Evolutionary conservation across 1,139 yeast genomes (phyloP), one percentile per base, ranked within the genome.

Genomic region (Zygoascus meyerae): DNA sequence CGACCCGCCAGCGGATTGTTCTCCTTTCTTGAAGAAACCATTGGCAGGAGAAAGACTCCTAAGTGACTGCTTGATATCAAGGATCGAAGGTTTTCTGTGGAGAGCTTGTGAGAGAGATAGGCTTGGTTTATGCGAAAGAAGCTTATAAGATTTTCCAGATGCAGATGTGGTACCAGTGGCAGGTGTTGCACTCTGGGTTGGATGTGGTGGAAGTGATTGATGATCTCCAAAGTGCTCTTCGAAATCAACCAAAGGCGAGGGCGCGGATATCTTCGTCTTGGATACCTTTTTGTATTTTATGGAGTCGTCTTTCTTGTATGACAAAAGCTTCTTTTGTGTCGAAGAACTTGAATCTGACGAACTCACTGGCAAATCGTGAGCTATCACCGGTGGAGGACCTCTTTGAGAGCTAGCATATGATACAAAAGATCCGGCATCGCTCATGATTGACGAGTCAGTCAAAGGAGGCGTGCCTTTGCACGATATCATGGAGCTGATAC

Each of bases 231-330:
- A 58, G 11, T 53, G 57, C 12, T 52, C 53, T 10, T 56, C 53
- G n/a, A 35, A 5, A 35, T 60, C 55, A n/a, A 55, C 55, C 15
- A 53, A 21, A 3, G 51, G 49, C 1, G 58, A 54, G 1, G 63
- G 63, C n/a, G 49, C 50, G 4, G 63, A 59, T 31, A 60, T 60
- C 10, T 49, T 44, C 12, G 49, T 47, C 45, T 60, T 59, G 39
- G 52, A 42, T 17, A 60, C 51, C 39, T 48, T 50, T 41, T 52
- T 52, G 38, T 51, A 57, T 37, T 42, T 48, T 29, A 53, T 40
- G 15, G 49, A 30, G 17, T 49, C 47, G 14, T 56, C 60, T 33
- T 48, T 56, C 40, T 60, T 59, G 49, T 51, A 59, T 21, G 26
- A 21, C 7, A 21, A 21, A 7, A 21, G 26, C 7, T 21, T 21